phyloP scores from a whole-genome alignment of 2,329 filamentous ascomycete species.

The Alternaria atra region DNA sequence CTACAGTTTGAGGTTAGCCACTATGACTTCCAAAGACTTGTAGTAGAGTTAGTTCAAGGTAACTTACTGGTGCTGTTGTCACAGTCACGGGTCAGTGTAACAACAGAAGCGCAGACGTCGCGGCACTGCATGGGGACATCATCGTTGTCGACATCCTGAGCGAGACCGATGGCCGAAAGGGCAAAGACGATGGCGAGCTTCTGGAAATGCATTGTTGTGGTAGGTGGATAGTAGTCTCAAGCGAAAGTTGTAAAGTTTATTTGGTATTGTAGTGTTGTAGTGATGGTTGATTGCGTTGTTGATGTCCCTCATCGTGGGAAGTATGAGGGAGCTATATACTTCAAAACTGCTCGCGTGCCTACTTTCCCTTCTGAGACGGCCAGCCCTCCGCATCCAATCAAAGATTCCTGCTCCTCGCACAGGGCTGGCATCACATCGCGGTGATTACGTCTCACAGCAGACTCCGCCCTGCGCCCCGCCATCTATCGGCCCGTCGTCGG shows the following conservation, averaged over 20 bases:
- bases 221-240: neutral
- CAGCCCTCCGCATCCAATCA: neutral
- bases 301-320: neutral
- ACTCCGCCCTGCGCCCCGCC: neutral
- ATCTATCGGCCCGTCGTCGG: slow-evolving; percentile 12
- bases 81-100: neutral
- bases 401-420: neutral
- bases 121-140: slow-evolving; percentile 6
- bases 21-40: too few relatives aligned
- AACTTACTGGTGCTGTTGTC: slow-evolving; percentile 9
- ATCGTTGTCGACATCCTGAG: slow-evolving; percentile 7
- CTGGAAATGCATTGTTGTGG: slow-evolving; percentile 7
- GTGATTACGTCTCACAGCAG: slow-evolving; percentile 9
- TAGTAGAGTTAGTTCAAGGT: too few relatives aligned
- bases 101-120: neutral
- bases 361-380: slow-evolving; percentile 7
- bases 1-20: neutral
- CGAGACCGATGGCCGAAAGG: slow-evolving; percentile 7
- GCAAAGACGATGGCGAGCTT: slow-evolving; percentile 9
- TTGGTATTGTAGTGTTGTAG: neutral
- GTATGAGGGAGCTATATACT: neutral
- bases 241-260: neutral
- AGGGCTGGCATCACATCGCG: neutral
- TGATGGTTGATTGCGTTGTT: neutral
- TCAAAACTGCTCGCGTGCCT: slow-evolving; percentile 3